Conservation (phyloP, 2,329 filamentous ascomycete species). For the Alternaria gansuensis region DNA sequence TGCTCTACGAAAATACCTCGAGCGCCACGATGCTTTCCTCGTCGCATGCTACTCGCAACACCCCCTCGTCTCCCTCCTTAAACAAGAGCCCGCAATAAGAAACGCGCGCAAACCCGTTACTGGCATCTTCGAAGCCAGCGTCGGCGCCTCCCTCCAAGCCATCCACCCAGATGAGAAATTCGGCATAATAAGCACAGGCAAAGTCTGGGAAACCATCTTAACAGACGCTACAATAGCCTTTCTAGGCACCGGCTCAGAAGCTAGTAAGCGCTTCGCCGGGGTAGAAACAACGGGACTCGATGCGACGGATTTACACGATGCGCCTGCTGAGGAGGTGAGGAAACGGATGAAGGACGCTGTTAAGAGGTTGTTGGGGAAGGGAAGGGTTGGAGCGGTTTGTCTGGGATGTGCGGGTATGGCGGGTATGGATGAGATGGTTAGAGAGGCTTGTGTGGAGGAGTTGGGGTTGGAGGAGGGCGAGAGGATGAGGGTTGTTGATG, state of each 20-base stretch:
- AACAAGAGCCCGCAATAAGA: slow-evolving; percentile 53
- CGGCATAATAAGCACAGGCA: slow-evolving; percentile 89
- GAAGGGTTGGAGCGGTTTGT: slow-evolving; percentile 72
- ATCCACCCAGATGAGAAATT: slow-evolving; percentile 66
- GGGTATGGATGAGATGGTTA: slow-evolving; percentile 80
- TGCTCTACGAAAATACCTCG: slow-evolving; percentile 59
- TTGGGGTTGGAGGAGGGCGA: slow-evolving; percentile 68
- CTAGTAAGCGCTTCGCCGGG: slow-evolving; percentile 71
- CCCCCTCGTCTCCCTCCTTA: slow-evolving; percentile 72
- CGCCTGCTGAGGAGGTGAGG: slow-evolving; percentile 69
- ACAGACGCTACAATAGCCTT: slow-evolving; percentile 70
- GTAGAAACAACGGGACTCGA: slow-evolving; percentile 83
- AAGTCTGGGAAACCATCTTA: slow-evolving; percentile 81
- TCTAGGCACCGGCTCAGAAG: slow-evolving; percentile 62
- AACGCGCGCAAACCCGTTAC: slow-evolving; percentile 65
- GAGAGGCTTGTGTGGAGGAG: slow-evolving; percentile 70
- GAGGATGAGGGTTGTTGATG: slow-evolving; percentile 77
- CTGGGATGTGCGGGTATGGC: slow-evolving; percentile 94
- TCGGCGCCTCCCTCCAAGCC: slow-evolving; percentile 69
- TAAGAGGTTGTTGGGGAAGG: slow-evolving; percentile 66
- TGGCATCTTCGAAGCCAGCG: slow-evolving; percentile 88
- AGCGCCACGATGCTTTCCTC: slow-evolving; percentile 75
- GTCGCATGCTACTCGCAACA: slow-evolving; percentile 91
- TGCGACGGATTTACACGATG: slow-evolving; percentile 80
- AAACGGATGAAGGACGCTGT: slow-evolving; percentile 75